Base-by-base conservation (phyloP, 2,329 filamentous ascomycete species). In the Aspergillus sp. region DNA sequence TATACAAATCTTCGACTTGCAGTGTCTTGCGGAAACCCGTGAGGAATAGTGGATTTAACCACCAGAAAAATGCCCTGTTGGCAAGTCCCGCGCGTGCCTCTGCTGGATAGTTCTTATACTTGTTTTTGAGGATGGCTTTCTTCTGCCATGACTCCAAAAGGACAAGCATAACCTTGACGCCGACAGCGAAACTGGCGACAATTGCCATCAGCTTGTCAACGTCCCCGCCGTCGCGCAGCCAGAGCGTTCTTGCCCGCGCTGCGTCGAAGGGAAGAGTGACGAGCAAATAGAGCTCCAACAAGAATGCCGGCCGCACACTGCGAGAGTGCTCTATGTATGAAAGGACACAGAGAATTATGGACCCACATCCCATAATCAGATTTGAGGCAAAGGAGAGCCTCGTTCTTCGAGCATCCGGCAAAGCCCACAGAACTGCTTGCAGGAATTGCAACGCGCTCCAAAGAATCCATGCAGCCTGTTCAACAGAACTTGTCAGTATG, bases 61-160 rank as follows among this genome's bases (percentile, higher is more conserved):
- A 85, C 72, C 75, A 79, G 63, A 85, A 85, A 12, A 82, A 68
- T 0, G 68, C 69, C 43, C 74, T 72, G 58, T 73, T 83, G 60
- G 80, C 79, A 15, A 82, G 70, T 3, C 81, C 77, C 47, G 78
- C 80, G 2, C 78, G 83, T 3, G 78, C 78, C 63, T 86, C 84
- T 0, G 74, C 77, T 1, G 82, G 80, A 42, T 73, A 76, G 2
- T 65, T 59, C 1, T 70, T 67, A 47, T 76, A 80, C 18, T 74
- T 68, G 3, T 67, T 59, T 13, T 73, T 68, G 3, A 82, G 67
- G 5, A 80, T 70, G 3, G 63, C 73, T 66, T 63, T 83, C 84
- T 22, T 79, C 74, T 8, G 70, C 62, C 2, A 76, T 71, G 20
- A 26, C 63, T 83, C 82, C 0, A 80, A 68, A 13, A 79, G 56